phyloP scores from a whole-genome alignment of 176 grass and related monocot genomes.

The Tillandsia fasciculata region DNA sequence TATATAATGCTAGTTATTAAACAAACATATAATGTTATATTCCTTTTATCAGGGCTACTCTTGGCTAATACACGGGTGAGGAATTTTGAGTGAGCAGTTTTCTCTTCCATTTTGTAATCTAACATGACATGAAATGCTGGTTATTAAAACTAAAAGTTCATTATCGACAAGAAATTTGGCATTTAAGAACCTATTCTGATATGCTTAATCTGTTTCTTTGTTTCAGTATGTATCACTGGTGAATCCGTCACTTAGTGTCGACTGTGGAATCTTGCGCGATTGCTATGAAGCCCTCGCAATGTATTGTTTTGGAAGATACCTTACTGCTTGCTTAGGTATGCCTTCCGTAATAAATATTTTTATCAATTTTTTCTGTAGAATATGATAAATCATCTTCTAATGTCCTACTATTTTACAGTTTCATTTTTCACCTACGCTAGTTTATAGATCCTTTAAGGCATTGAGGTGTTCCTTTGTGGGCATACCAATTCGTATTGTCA shows the following conservation, averaged over 20 bases:
- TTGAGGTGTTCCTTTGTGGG: background rate
- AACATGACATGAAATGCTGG: background rate
- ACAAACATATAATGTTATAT: background rate
- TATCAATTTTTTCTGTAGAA: background rate
- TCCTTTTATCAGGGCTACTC: background rate
- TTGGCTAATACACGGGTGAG: background rate
- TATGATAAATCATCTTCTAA: background rate
- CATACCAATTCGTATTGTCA: background rate
- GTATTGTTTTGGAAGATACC: conserved; percentile 97
- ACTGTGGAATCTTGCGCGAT: conserved; percentile 82
- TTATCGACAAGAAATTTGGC: background rate
- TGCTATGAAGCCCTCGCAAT: conserved; percentile 93
- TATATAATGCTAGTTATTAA: too few relatives aligned
- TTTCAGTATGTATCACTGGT: conserved; percentile 72
- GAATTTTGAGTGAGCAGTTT: background rate
- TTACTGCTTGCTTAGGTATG: conserved; percentile 88
- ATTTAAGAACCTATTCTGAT: conserved; percentile 1
- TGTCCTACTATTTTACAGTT: background rate
- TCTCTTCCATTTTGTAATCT: background rate
- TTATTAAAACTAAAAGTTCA: conserved; percentile 1
- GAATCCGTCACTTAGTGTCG: conserved; percentile 67
- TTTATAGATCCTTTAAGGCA: background rate
- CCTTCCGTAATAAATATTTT: conserved; percentile 7
- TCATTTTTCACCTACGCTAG: background rate
- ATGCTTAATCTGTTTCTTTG: conserved; percentile 17